A percentile compares a stretch with the other conserved stretches of the same genome.
These are phyloP conservation scores for Penicillium riverlandense DNA, from an alignment of 495 filamentous ascomycete species.

Conservation along the genomic window DNA sequence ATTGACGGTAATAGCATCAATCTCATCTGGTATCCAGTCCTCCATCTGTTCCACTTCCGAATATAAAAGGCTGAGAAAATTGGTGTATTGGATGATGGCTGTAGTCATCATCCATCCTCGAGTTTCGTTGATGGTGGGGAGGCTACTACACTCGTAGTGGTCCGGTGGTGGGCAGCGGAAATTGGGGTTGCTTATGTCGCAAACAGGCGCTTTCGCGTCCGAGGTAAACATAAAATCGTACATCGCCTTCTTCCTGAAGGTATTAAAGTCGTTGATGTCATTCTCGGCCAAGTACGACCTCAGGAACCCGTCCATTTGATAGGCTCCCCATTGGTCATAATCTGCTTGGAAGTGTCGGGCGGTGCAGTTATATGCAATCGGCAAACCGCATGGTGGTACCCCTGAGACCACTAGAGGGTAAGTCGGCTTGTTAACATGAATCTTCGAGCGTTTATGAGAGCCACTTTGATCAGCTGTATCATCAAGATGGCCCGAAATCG, in stretches of 20 bases:
- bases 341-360: not conserved
- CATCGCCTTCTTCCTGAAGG: not conserved
- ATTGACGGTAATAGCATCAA: not conserved
- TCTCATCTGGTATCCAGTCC: not conserved
- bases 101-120: not conserved
- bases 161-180: not conserved
- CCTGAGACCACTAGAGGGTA: not conserved
- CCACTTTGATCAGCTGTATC: not conserved
- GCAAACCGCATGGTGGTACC: not conserved
- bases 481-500: not conserved
- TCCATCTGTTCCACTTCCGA: not conserved
- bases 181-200: not conserved
- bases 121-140: not conserved
- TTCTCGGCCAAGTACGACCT: not conserved
- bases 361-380: not conserved
- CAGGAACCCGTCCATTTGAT: not conserved
- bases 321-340: not conserved
- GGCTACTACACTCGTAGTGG: not conserved
- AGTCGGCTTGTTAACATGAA: not conserved
- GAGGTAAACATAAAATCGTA: not conserved
- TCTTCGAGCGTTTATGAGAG: not conserved
- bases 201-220: not conserved
- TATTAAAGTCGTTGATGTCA: not conserved
- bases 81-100: not conserved
- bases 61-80: not conserved